Conservation (phyloP, 306 rosid species). For the Trifolium pratense region DNA sequence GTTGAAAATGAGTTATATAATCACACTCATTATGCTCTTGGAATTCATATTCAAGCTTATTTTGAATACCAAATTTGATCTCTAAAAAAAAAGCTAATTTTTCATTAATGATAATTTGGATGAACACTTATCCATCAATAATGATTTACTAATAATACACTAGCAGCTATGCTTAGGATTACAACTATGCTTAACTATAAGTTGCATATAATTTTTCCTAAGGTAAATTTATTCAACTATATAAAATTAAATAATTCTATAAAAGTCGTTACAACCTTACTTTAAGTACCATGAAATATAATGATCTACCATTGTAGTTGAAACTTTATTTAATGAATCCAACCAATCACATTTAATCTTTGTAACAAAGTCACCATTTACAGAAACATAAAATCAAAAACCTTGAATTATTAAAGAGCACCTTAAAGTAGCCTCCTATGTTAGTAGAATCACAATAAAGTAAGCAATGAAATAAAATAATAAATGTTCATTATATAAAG, state of each 20-base stretch:
- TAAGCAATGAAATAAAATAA: background rate
- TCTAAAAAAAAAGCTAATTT: background rate
- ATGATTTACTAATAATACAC: background rate
- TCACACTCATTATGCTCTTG: background rate
- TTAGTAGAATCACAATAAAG: conserved; percentile 12
- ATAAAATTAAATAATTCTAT: conserved; percentile 8
- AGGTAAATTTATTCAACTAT: background rate
- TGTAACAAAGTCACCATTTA: conserved; percentile 27
- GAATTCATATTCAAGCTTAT: background rate
- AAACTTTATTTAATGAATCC: conserved; percentile 21
- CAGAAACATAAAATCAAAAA: conserved; percentile 18
- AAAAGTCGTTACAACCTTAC: background rate
- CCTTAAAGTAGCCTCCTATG: conserved; percentile 40
- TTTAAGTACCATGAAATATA: background rate
- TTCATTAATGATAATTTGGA: background rate
- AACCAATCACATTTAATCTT: conserved; percentile 39
- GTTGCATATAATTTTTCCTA: background rate
- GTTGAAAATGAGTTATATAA: background rate
- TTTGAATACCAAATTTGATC: background rate
- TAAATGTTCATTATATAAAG: conserved; percentile 39
- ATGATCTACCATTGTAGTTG: background rate
- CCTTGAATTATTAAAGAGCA: conserved; percentile 36
- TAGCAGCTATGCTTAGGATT: background rate
- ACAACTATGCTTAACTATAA: background rate
- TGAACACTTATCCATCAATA: background rate